phyloP scores from a whole-genome alignment of 805 yeast species.

The Schizosaccharomyces octosporus region DNA sequence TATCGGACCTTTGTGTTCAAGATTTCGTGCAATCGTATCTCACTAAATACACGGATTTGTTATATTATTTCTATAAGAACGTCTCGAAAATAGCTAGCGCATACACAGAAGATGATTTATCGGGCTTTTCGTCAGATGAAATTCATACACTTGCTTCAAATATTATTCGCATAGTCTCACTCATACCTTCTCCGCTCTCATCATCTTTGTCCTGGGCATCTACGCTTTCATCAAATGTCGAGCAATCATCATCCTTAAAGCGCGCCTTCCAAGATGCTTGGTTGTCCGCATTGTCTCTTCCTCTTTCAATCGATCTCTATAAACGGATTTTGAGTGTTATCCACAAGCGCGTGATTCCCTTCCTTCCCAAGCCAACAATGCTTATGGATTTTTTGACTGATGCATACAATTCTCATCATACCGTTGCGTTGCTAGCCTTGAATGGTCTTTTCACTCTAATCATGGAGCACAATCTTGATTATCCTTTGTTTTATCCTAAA shows the following conservation, averaged over 20 bases:
- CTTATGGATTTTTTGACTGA: slow-evolving; percentile 88
- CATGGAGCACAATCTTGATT: slow-evolving; percentile 61
- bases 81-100: background rate
- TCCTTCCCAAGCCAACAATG: slow-evolving; percentile 49
- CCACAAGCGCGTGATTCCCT: slow-evolving; percentile 69
- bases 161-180: background rate
- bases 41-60: slow-evolving; percentile 44
- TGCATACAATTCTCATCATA: slow-evolving; percentile 39
- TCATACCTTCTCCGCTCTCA: background rate
- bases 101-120: background rate
- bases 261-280: slow-evolving; percentile 46
- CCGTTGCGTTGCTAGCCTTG: slow-evolving; percentile 51
- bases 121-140: background rate
- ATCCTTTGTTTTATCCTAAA: slow-evolving; percentile 70
- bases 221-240: background rate
- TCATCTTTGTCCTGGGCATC: background rate
- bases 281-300: slow-evolving; percentile 29
- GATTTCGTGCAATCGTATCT: slow-evolving; percentile 37
- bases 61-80: slow-evolving; percentile 42
- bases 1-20: slow-evolving; percentile 19
- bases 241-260: background rate
- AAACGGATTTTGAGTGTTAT: slow-evolving; percentile 42
- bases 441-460: slow-evolving; percentile 74
- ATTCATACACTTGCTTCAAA: background rate
- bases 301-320: slow-evolving; percentile 29